phyloP scores from a whole-genome alignment of 108 stramenopile genomes.

The Cyclotella distinguenda region DNA sequence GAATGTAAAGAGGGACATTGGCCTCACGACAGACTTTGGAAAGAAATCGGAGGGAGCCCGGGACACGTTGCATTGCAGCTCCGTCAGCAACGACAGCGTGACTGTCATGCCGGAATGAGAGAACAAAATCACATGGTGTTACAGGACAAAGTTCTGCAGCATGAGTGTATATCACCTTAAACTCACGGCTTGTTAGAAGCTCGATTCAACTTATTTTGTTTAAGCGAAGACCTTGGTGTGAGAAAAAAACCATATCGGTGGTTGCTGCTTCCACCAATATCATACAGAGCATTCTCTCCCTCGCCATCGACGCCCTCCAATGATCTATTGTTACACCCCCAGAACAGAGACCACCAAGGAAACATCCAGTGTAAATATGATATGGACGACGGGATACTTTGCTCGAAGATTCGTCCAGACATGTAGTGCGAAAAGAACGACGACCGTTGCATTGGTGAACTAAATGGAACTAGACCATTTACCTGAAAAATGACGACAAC shows the following conservation, averaged over 20 bases:
- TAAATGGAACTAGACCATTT: constrained; percentile 64
- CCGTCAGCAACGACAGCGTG: constrained; percentile 89
- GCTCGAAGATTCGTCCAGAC: constrained; percentile 54
- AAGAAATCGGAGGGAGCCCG: constrained; percentile 69
- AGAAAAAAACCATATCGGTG: not conserved
- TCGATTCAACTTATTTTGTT: constrained; percentile 45
- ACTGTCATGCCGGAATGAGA: constrained; percentile 1
- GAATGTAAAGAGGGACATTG: constrained; percentile 73
- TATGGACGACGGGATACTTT: constrained; percentile 50
- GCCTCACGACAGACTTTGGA: constrained; percentile 69
- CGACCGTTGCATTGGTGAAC: constrained; percentile 57
- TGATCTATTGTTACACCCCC: constrained; percentile 15
- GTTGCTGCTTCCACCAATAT: not conserved
- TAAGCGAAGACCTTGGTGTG: not conserved
- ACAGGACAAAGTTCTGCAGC: not conserved
- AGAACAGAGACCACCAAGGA: constrained; percentile 52
- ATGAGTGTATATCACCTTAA: not conserved
- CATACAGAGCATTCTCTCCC: constrained; percentile 48
- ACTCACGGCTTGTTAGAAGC: constrained; percentile 77
- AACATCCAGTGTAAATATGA: constrained; percentile 43
- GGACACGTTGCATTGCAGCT: constrained; percentile 79
- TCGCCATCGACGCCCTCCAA: constrained; percentile 50
- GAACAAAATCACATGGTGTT: not conserved
- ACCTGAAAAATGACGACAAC: constrained; percentile 24
- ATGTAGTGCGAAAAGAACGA: constrained; percentile 45